These are phyloP conservation scores for Metschnikowia reukaufii DNA, from an alignment of 805 yeast species.

Conservation along the genomic window DNA sequence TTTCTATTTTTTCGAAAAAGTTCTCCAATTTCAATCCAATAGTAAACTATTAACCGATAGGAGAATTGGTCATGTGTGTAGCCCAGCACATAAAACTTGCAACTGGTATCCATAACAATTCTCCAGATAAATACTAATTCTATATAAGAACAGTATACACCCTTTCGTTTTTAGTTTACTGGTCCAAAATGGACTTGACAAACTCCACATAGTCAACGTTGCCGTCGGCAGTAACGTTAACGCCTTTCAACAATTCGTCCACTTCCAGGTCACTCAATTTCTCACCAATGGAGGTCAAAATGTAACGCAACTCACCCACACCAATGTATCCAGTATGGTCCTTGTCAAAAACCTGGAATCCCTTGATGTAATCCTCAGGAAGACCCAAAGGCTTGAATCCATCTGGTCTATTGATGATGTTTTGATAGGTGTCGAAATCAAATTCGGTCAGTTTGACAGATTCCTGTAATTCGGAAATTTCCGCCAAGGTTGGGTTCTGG, in stretches of 20 bases:
- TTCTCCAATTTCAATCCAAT: too few relatives aligned
- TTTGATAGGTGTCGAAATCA: constrained; percentile 74
- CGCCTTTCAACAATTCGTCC: constrained; percentile 94
- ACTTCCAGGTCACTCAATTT: constrained; percentile 88
- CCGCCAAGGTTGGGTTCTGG: constrained; percentile 94
- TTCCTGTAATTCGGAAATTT: constrained; percentile 55
- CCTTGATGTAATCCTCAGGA: constrained; percentile 86
- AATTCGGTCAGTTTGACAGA: constrained; percentile 48
- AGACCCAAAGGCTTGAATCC: constrained; percentile 87
- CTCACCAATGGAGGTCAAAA: constrained; percentile 94
- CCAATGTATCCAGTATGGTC: constrained; percentile 94
- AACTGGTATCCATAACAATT: background rate
- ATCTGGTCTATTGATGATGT: constrained; percentile 79
- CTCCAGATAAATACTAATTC: background rate
- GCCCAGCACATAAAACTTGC: too few relatives aligned
- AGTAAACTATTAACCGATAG: too few relatives aligned
- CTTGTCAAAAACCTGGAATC: constrained; percentile 95
- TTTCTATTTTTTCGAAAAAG: too few relatives aligned
- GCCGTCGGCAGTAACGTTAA: constrained; percentile 89
- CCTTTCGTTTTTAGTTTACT: constrained; percentile 43
- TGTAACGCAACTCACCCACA: constrained; percentile 94
- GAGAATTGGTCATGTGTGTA: too few relatives aligned
- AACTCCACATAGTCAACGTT: constrained; percentile 93
- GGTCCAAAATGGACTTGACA: constrained; percentile 90
- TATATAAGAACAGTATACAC: background rate